Evolutionary conservation across 2,329 filamentous ascomycete genomes (phyloP).

Genomic region (Mycosphaerella arachidis): DNA sequence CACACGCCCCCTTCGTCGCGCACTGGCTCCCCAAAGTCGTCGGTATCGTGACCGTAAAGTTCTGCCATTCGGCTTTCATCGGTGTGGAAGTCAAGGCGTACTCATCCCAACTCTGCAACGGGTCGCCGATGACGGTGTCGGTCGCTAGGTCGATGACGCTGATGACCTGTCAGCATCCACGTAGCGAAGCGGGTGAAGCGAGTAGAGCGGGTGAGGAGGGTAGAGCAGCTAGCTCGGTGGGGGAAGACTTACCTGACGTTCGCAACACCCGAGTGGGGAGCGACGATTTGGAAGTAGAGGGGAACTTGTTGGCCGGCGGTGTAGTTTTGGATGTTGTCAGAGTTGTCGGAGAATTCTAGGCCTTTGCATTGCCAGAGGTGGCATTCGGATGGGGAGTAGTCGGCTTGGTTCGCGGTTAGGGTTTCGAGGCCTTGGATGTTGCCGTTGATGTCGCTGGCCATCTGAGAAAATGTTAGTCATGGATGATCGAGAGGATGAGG

Average conservation of each 20-base stretch:
- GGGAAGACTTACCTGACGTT: slow-evolving; percentile 47
- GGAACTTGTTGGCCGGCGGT: slow-evolving; percentile 46
- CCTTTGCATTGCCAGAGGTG: slow-evolving; percentile 43
- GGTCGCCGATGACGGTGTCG: slow-evolving; percentile 46
- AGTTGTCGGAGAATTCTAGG: slow-evolving; percentile 54
- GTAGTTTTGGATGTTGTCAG: slow-evolving; percentile 49
- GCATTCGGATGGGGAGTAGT: slow-evolving; percentile 25
- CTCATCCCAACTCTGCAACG: slow-evolving; percentile 52
- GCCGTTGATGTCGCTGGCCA: slow-evolving; percentile 51
- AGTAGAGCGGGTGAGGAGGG: too few species aligned
- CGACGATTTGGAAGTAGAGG: slow-evolving; percentile 46
- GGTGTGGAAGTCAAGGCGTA: slow-evolving; percentile 50
- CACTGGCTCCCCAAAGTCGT: slow-evolving; percentile 45
- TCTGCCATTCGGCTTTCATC: slow-evolving; percentile 43
- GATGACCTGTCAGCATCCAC: neutral
- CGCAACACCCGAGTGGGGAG: slow-evolving; percentile 52
- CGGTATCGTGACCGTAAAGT: slow-evolving; percentile 54
- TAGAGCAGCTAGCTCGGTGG: too few species aligned
- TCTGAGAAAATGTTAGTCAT: slow-evolving; percentile 41
- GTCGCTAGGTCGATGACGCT: slow-evolving; percentile 46
- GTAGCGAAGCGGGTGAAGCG: too few species aligned
- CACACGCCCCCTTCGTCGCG: slow-evolving; percentile 47
- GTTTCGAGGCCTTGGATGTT: slow-evolving; percentile 55
- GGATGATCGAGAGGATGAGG: neutral
- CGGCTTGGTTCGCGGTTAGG: slow-evolving; percentile 34